phyloP scores from a whole-genome alignment of 106 monocot species.

The Dendrobium catenatum region DNA sequence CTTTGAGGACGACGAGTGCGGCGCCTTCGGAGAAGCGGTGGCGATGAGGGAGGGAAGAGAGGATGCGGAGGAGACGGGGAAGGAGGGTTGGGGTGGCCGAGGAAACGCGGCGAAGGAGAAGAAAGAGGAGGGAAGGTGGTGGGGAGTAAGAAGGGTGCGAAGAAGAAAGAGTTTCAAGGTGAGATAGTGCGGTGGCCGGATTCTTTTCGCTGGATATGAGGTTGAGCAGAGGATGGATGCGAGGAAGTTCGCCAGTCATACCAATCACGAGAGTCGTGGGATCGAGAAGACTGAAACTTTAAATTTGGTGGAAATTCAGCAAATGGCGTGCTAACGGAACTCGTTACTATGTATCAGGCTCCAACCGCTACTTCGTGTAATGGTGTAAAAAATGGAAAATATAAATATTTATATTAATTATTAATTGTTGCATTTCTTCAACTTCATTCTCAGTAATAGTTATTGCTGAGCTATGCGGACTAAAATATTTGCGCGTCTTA shows the following conservation, averaged over 20 bases:
- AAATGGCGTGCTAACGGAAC: no score
- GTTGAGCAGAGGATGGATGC: slow-evolving; percentile 33
- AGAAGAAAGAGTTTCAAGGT: slow-evolving; percentile 46
- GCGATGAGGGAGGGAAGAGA: slow-evolving; percentile 35
- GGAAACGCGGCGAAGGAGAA: slow-evolving; percentile 55
- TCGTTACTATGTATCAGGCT: no score
- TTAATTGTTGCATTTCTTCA: no score
- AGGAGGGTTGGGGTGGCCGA: slow-evolving; percentile 42
- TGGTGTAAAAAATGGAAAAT: no score
- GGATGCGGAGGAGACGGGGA: slow-evolving; percentile 52
- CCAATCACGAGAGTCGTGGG: neutral
- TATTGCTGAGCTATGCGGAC: no score
- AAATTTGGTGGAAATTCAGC: no score
- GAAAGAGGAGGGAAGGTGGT: slow-evolving; percentile 55
- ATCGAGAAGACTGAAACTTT: no score
- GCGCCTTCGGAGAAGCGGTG: slow-evolving; percentile 61
- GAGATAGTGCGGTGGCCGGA: slow-evolving; percentile 54
- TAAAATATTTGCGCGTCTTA: no score
- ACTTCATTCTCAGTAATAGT: no score
- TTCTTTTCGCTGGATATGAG: slow-evolving; percentile 32
- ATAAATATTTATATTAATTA: no score
- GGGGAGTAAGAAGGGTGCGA: slow-evolving; percentile 36
- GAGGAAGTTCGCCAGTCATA: slow-evolving; percentile 5
- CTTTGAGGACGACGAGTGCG: slow-evolving; percentile 60
- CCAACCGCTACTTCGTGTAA: no score